A percentile compares a stretch with the other conserved stretches of the same genome.
These are phyloP conservation scores for Centaurea solstitialis DNA, from an alignment of 129 eudicot genomes.

Conservation along the genomic window DNA sequence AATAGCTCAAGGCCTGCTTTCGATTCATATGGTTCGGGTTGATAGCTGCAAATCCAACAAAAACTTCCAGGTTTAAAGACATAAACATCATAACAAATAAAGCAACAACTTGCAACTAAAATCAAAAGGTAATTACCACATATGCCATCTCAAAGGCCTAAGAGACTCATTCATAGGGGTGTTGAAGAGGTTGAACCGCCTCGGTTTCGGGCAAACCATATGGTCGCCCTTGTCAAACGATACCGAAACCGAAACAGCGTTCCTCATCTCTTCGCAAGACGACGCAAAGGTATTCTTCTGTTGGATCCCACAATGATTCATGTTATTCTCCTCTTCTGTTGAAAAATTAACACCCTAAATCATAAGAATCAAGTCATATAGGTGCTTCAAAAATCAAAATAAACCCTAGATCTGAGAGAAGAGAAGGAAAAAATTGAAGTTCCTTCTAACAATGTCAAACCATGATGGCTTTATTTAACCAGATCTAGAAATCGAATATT, in stretches of 20 bases:
- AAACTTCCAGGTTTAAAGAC: background rate
- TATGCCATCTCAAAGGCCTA: slow-evolving; percentile 62
- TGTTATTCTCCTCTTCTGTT: slow-evolving; percentile 2
- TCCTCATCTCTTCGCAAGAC: slow-evolving; percentile 66
- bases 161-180: slow-evolving; percentile 37
- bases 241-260: slow-evolving; percentile 39
- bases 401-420: slow-evolving; percentile 9
- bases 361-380: background rate
- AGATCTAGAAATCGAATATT: slow-evolving; percentile 5
- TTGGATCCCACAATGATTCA: slow-evolving; percentile 62
- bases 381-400: background rate
- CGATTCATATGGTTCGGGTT: slow-evolving; percentile 66
- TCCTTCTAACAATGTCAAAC: background rate
- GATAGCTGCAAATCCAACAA: slow-evolving; percentile 49
- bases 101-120: background rate
- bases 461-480: background rate
- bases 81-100: background rate
- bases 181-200: slow-evolving; percentile 50
- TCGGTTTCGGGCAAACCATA: slow-evolving; percentile 84
- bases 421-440: background rate
- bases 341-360: background rate
- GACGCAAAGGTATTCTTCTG: slow-evolving; percentile 43
- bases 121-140: slow-evolving; percentile 39
- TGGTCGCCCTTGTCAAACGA: slow-evolving; percentile 35
- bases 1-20: slow-evolving; percentile 76